Base-by-base conservation (phyloP, 495 filamentous ascomycete species). In the Hypomontagnella monticulosa region DNA sequence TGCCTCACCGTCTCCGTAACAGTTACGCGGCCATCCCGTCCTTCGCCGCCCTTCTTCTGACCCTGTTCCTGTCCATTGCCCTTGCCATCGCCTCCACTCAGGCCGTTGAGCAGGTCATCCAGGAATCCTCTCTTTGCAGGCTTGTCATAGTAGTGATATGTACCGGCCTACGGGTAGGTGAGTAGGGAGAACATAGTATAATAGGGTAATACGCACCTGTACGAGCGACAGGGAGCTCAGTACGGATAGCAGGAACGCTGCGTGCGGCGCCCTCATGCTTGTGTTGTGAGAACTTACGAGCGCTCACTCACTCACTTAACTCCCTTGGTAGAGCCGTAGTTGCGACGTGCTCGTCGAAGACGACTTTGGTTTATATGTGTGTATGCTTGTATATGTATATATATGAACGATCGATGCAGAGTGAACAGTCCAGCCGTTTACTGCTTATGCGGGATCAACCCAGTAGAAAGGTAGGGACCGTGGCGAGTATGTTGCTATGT, bases 391-490 rank as follows among this genome's bases (percentile, higher is more conserved):
- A 14, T 38, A 10, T 12, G 3, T 1, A 53, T 53, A 6, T 51
- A 53, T 20, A 12, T 27, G 34, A 53, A 40, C 0, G 33, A 50
- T 34, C 53, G 61, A 50, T 16, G 53, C 51, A 60, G 54, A 60
- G 54, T 52, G 47, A 74, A 75, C 71, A 73, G 75, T 60, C 77
- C 74, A 76, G 77, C 75, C 71, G 77, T 77, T 77, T 63, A 65
- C 40, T 49, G 57, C 47, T 61, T 57, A 57, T 50, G 66, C 70
- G 70, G 71, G 70, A 57, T 76, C 70, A 74, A 74, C 71, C 71
- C 73, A 27, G 23, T 11, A 15, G 23, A 44, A 18, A 20, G 48
- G 55, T 32, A 42, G 38, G 19, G 42, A 61, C 20, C 56, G 61
- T 61, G 47, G 60, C 55, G 60, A 51, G 34, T 10, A 16, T 40